Evolutionary conservation across 768 basidiomycete genomes (phyloP).

Genomic region (Leccinum ochraceum): DNA sequence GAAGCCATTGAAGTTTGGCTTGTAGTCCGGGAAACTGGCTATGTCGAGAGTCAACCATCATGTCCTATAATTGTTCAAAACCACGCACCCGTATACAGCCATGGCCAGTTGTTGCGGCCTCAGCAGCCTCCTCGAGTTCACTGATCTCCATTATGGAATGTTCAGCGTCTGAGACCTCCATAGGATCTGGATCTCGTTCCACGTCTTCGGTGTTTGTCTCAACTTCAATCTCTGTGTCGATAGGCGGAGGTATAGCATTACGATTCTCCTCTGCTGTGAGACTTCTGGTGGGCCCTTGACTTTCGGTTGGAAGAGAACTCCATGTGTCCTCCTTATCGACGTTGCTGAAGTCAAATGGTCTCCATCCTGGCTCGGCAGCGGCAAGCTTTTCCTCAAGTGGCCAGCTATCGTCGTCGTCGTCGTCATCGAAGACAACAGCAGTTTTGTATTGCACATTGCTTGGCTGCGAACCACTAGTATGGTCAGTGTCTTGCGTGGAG

Average conservation of each 20-base stretch:
- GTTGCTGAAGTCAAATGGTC: slow-evolving; percentile 49
- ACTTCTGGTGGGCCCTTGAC: slow-evolving; percentile 39
- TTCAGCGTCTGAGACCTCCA: slow-evolving; percentile 40
- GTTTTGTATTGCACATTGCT: slow-evolving; percentile 5
- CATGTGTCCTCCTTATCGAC: slow-evolving; percentile 74
- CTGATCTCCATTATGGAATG: slow-evolving; percentile 31
- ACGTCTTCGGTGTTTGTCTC: slow-evolving; percentile 13
- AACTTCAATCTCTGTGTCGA: slow-evolving; percentile 15
- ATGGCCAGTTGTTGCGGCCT: slow-evolving; percentile 39
- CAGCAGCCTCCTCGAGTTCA: slow-evolving; percentile 42
- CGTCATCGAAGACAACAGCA: slow-evolving; percentile 38
- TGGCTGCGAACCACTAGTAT: slow-evolving; percentile 43
- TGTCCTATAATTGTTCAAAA: background rate
- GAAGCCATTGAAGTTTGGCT: slow-evolving; percentile 61
- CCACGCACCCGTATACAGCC: slow-evolving; percentile 44
- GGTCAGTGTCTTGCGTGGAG: slow-evolving; percentile 58
- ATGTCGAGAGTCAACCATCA: slow-evolving; percentile 11
- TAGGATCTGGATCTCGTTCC: slow-evolving; percentile 13
- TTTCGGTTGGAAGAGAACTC: slow-evolving; percentile 68
- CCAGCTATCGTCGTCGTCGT: slow-evolving; percentile 69
- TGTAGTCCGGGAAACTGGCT: slow-evolving; percentile 40
- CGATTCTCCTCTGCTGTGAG: slow-evolving; percentile 17
- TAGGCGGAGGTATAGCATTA: background rate
- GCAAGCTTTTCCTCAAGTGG: slow-evolving; percentile 66
- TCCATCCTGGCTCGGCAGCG: slow-evolving; percentile 57